These are phyloP conservation scores for Globisporangium acanthophoron DNA, from an alignment of 352 stramenopile species.

Conservation along the genomic window DNA sequence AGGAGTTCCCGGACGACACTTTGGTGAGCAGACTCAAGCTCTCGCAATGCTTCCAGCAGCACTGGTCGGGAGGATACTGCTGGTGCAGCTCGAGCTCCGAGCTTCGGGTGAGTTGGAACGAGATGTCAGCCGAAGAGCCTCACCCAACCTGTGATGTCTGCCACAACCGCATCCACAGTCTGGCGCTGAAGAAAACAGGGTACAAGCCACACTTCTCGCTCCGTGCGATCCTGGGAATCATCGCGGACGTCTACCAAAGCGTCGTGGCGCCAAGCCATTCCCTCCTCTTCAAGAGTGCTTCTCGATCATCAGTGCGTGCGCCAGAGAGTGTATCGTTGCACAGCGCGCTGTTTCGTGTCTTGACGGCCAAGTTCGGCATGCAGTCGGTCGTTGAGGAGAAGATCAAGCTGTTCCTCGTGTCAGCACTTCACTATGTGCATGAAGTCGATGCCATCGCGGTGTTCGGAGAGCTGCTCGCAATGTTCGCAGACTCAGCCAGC, in stretches of 20 bases:
- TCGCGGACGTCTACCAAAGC: conserved; percentile 46
- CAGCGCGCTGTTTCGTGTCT: conserved; percentile 32
- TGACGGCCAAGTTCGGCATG: conserved; percentile 46
- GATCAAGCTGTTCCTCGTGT: conserved; percentile 58
- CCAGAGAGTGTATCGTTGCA: conserved; percentile 32
- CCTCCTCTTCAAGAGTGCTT: conserved; percentile 40
- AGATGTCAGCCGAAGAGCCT: background rate
- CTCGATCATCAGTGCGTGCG: background rate
- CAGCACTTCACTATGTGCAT: conserved; percentile 44
- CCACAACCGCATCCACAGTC: conserved; percentile 23
- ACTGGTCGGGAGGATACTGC: conserved; percentile 56
- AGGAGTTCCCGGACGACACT: conserved; percentile 12
- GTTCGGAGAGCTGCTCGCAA: conserved; percentile 57
- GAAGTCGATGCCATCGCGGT: conserved; percentile 55
- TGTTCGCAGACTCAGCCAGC: conserved; percentile 22
- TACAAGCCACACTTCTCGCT: conserved; percentile 56
- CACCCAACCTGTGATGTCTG: conserved; percentile 18
- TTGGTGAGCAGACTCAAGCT: conserved; percentile 37
- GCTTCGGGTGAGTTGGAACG: conserved; percentile 24
- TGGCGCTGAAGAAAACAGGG: conserved; percentile 19
- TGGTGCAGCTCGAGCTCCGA: conserved; percentile 29
- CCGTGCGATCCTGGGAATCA: conserved; percentile 41
- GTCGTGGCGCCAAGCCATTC: conserved; percentile 31
- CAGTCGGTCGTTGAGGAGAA: conserved; percentile 47
- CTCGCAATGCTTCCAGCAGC: conserved; percentile 29